Base-by-base conservation (phyloP, 345 rosid species). In the Nasturtium officinale region DNA sequence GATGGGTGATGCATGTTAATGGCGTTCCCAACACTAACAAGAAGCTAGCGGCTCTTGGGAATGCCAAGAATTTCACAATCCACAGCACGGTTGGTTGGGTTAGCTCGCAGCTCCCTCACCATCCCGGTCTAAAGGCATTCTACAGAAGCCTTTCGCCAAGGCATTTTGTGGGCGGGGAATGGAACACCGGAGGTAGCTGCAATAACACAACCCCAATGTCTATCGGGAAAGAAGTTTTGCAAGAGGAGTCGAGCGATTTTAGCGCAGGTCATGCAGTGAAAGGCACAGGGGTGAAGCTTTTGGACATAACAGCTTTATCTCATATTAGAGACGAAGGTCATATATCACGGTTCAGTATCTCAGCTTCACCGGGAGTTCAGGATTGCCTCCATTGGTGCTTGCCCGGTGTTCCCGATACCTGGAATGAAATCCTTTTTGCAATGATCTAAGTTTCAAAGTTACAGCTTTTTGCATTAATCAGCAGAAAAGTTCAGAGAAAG, bases 111-210 rank as follows among this genome's bases (percentile, higher is more conserved):
- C 87, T 90, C 1, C 86, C 85, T 0, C 65, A 67, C 26, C 79
- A 88, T 78, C 90, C 86, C 0, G 86, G 61, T 28, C 69, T 87
- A 17, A 85, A 80, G 70, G 95, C 89, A 18, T 90, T 90, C 71
- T 87, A 84, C 55, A 62, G 97, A 33, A 90, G 89, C 81, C 87
- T 87, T 69, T 88, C 97, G 0, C 94, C 97, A 4, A 81, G 95
- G 77, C 95, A 90, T 84, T 90, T 88, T 65, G 84, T 77, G 12
- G 85, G 88, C 6, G 97, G 97, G 33, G 97, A 88, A 46, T 90
- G 97, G 97, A 88, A 90, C 74, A 90, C 87, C 0, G 97, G 95
- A 65, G 96, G 95, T 47, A 90, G 92, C 81, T 90, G 95, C 64
- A 74, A 88, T 80, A 88, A 88, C 67, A 87, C 92, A 3, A 74